Percentiles rank a stretch among this genome's conserved stretches.
phyloP scores from a whole-genome alignment of 2,329 filamentous ascomycete genomes.

The Acrocalymma vagum region DNA sequence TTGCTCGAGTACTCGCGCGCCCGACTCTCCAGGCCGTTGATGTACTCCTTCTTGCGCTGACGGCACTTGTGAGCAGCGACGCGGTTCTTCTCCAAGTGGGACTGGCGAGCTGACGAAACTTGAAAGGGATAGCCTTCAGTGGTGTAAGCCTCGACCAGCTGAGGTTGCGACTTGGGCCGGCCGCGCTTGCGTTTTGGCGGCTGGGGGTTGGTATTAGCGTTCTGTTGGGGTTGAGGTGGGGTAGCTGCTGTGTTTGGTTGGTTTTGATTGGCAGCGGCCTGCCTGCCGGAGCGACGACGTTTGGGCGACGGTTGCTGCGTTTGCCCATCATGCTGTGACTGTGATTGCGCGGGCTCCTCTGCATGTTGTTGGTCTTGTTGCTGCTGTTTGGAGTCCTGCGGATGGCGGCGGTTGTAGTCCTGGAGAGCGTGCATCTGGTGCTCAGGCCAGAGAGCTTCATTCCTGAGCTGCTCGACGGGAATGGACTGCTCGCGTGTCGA shows the following conservation, averaged over 20 bases:
- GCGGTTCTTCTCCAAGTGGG: conserved; percentile 71
- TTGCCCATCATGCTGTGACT: conserved; percentile 16
- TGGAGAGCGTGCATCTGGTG: conserved; percentile 12
- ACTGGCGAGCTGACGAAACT: conserved; percentile 44
- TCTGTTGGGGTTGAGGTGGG: conserved; percentile 14
- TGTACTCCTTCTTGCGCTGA: conserved; percentile 71
- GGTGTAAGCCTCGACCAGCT: conserved; percentile 39
- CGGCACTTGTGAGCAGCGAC: conserved; percentile 78
- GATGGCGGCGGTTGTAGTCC: conserved; percentile 6
- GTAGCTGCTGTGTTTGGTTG: conserved; percentile 3
- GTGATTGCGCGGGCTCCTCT: conserved; percentile 9
- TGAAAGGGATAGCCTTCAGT: conserved; percentile 43
- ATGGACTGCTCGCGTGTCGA: conserved; percentile 30
- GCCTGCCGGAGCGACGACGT: conserved; percentile 35
- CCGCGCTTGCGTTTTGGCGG: conserved; percentile 47
- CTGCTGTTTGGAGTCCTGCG: conserved; percentile 1
- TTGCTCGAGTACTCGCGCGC: conserved; percentile 48
- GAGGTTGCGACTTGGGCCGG: conserved; percentile 43
- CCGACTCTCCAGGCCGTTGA: conserved; percentile 58
- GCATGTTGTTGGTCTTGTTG: conserved; percentile 4
- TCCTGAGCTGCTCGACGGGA: conserved; percentile 36
- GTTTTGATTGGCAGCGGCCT: conserved; percentile 17
- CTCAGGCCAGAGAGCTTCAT: conserved; percentile 35
- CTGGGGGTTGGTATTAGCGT: conserved; percentile 25
- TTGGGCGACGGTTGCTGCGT: conserved; percentile 26